A percentile compares a stretch with the other conserved stretches of the same genome.
phyloP scores from a whole-genome alignment of 495 filamentous ascomycete genomes.

The Aspergillus ellipticus region DNA sequence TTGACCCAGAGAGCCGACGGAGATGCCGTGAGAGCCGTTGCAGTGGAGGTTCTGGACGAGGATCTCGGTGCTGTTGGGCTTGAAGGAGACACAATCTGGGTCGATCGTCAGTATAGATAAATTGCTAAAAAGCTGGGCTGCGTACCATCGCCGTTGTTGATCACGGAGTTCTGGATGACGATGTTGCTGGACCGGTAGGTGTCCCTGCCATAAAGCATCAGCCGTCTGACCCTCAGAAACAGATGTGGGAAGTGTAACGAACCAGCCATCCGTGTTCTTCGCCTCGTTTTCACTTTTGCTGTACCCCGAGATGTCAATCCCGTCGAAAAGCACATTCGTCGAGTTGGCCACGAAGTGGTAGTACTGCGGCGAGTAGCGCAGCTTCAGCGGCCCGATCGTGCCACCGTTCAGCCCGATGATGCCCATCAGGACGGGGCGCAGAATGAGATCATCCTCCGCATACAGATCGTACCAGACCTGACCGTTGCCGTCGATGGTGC shows the following conservation, averaged over 20 bases:
- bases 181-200: constrained; percentile 60
- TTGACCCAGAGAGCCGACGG: constrained; percentile 65
- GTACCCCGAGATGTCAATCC: constrained; percentile 58
- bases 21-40: constrained; percentile 72
- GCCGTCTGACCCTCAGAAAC: background rate
- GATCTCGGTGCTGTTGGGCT: constrained; percentile 72
- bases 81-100: constrained; percentile 69
- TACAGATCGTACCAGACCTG: constrained; percentile 69
- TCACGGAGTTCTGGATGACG: constrained; percentile 63
- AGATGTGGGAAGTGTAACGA: background rate
- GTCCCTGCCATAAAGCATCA: constrained; percentile 37
- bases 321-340: constrained; percentile 60
- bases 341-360: constrained; percentile 68
- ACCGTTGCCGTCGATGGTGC: constrained; percentile 62
- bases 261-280: constrained; percentile 70
- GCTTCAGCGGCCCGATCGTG: constrained; percentile 56
- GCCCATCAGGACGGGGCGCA: constrained; percentile 58
- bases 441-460: constrained; percentile 49
- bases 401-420: constrained; percentile 61
- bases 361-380: constrained; percentile 63
- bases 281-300: constrained; percentile 50
- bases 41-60: constrained; percentile 67
- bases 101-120: constrained; percentile 9
- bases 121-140: background rate
- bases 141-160: constrained; percentile 64